Base-by-base conservation (phyloP, 176 grass and related monocot species). In the Calamus simplicifolius region DNA sequence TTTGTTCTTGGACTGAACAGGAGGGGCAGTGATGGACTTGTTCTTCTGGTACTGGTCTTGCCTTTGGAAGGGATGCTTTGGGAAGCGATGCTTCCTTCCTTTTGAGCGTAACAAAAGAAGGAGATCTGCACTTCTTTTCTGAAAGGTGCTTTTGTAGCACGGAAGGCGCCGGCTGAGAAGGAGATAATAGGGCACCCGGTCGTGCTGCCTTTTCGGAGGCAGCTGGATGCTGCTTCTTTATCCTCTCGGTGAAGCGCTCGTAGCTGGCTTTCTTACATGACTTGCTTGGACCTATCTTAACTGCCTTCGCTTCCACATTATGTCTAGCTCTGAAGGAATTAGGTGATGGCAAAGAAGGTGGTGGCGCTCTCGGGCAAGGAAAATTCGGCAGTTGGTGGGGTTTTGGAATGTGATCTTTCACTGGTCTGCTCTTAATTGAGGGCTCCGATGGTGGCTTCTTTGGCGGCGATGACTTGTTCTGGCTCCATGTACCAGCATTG, bases 361-460 rank as follows among this genome's bases (percentile, higher is more conserved):
- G 8, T 29, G 57, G 15, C 29, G 57, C 5, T 21, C 16, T 12
- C 30, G 5, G 60, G 18, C 27, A 75, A 31, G 43, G 29, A 1
- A 64, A 71, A 57, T 12, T 56, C 21, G 68, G 54, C 56, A 8
- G 35, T 43, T 43, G 35, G 8, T 43, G 35, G 35, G 35, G 12
- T 13, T 10, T 43, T 43, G 35, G 35, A 43, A 43, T 10, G 7
- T 12, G 0, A 43, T 43, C 8, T 10, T 43, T 13, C 8, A 3
- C 35, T 43, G 35, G 10, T 43, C 12, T 43, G 35, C 8, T 43
- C 35, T 2, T 43, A 0, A 8, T 3, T 7, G 28, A 5, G 28
- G 35, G 35, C 35, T 12, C 35, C 8, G 12, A 43, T 43, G 35
- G 35, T 12, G 35, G 35, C 70, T 29, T 5, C 57, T 23, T 35